Evolutionary conservation across 2,329 filamentous ascomycete species (phyloP), one percentile per base, ranked within the genome.

Genomic region (Aureobasidium sp.): DNA sequence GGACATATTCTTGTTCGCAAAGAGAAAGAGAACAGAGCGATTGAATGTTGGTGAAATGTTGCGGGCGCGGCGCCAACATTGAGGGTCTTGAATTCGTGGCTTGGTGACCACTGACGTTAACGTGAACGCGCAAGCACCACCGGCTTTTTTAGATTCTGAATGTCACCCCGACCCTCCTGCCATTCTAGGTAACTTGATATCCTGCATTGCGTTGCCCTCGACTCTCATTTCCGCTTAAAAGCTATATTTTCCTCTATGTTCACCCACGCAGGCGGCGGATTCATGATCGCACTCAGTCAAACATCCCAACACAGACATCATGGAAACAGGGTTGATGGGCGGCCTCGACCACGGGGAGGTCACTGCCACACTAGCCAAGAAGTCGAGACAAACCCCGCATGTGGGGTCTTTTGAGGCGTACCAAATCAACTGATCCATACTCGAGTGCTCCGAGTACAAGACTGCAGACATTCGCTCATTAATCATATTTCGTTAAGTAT

Each of bases 291-390:
- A 36, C 34, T 5, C 26, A 47, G n/a, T 46, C n/a, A 9, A 37
- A 23, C 10, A 32, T 13, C 37, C 37, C 20, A 32, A 20, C 36
- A n/a, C 23, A 20, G 50, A 27, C 50, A n/a, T 17, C 50, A 44
- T 27, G 32, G n/a, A 39, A 23, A 20, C 20, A 23, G 20, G n/a
- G 13, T 15, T 17, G 15, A 20, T 2, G 29, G 29, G 29, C 13
- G 7, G 55, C 55, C 42, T 46, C 42, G 55, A 32, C 47, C 55
- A 47, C 42, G 29, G 7, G 23, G 10, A 8, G 32, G 41, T 37
- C 42, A 47, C 41, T 47, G 55, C 55, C 55, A 58, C 55, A 47
- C 55, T 9, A 20, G 37, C 51, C 41, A 44, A 44, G 41, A 44
- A 53, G 17, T 34, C 32, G 20, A 37, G 20, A 39, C 34, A 13